Conservation (phyloP, 139 green algal species). For the Volvox reticuliferus region DNA sequence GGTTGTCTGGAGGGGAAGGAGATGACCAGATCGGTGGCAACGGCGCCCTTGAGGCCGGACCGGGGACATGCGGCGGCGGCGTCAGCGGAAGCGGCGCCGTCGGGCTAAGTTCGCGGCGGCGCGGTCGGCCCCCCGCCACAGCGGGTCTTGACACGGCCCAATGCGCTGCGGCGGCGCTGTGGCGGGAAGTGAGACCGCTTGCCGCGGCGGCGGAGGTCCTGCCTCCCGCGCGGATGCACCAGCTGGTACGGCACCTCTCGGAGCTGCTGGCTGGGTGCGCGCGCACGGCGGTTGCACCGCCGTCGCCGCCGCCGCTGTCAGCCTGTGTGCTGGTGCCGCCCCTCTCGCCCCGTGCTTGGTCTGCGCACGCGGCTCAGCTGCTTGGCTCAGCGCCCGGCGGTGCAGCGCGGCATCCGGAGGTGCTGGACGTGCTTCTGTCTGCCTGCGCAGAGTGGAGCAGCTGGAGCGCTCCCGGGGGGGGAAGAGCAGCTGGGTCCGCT, state of each 20-base stretch:
- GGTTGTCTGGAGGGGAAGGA: too few species aligned
- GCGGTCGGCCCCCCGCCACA: too few species aligned
- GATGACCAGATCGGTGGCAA: too few species aligned
- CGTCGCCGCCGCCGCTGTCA: background rate
- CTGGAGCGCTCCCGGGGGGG: background rate
- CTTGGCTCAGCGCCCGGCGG: background rate
- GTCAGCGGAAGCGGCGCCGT: too few species aligned
- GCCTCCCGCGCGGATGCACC: background rate
- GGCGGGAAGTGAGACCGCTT: background rate
- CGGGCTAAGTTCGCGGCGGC: too few species aligned
- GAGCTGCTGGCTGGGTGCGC: background rate
- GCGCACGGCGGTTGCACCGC: background rate
- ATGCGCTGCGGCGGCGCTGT: background rate
- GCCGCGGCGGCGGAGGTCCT: background rate
- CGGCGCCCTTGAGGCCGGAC: too few species aligned
- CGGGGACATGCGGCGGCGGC: too few species aligned
- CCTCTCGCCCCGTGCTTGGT: background rate
- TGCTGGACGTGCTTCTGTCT: slow-evolving; percentile 5
- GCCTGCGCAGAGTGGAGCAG: slow-evolving; percentile 5
- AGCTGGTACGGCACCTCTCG: background rate
- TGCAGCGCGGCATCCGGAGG: background rate
- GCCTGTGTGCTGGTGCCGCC: too few species aligned
- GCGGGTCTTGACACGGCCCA: background rate
- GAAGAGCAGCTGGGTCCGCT: background rate
- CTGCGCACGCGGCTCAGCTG: slow-evolving; percentile 13